A percentile compares a stretch with the other conserved stretches of the same genome.
phyloP scores from a whole-genome alignment of 2,329 filamentous ascomycete genomes.

The Aspergillus eucalypticola region DNA sequence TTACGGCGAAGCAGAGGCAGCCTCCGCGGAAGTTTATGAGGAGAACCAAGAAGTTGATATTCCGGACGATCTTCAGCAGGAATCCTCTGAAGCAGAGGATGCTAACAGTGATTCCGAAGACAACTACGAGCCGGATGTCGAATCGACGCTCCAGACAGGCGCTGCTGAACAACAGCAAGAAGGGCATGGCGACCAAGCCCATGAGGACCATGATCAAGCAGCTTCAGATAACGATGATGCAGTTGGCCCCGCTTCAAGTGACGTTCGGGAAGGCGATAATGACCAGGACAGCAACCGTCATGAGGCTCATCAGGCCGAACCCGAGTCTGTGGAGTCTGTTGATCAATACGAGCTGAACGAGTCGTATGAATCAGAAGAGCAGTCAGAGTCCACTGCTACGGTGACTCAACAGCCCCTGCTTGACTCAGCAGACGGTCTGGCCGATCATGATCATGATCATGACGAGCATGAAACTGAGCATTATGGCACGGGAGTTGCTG shows the following conservation, averaged over 20 bases:
- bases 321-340: constrained; percentile 4
- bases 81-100: constrained; percentile 18
- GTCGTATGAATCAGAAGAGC: constrained; percentile 31
- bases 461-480: constrained; percentile 43
- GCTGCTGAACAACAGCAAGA: constrained; percentile 2
- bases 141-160: not conserved
- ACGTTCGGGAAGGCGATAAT: not conserved
- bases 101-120: not conserved
- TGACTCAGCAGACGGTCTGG: constrained; percentile 12
- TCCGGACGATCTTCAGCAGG: constrained; percentile 19
- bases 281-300: constrained; percentile 15
- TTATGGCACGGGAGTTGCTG: constrained; percentile 25
- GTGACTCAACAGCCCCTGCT: constrained; percentile 23
- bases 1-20: constrained; percentile 51
- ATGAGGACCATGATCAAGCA: not conserved
- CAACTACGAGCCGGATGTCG: not conserved
- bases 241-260: not conserved
- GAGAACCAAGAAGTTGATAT: constrained; percentile 13
- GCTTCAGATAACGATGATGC: not conserved
- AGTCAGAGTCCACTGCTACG: constrained; percentile 34
- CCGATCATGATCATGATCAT: constrained; percentile 15
- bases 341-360: constrained; percentile 16
- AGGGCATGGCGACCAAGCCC: not conserved
- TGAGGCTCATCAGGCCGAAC: constrained; percentile 14
- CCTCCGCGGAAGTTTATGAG: constrained; percentile 18